phyloP scores from a whole-genome alignment of 1,139 yeast species.

The Taphrina communis region DNA sequence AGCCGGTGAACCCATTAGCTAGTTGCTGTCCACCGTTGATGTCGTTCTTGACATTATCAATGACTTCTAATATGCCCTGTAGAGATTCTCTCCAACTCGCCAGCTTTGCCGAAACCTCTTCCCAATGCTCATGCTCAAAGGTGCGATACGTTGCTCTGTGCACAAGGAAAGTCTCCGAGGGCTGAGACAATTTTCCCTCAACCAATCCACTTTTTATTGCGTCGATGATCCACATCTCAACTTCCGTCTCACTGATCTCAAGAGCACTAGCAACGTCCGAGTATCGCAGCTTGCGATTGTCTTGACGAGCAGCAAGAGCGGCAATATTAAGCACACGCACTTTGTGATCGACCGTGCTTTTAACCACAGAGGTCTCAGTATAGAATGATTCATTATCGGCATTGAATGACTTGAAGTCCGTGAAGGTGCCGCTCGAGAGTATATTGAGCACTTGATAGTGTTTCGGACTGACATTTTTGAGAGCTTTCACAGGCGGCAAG shows the following conservation, averaged over 20 bases:
- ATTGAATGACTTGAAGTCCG: slow-evolving; percentile 46
- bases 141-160: slow-evolving; percentile 54
- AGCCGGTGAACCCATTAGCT: slow-evolving; percentile 44
- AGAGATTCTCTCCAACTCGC: slow-evolving; percentile 53
- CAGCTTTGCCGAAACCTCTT: slow-evolving; percentile 51
- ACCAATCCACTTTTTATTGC: slow-evolving; percentile 56
- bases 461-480: slow-evolving; percentile 46
- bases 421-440: slow-evolving; percentile 52
- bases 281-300: slow-evolving; percentile 50
- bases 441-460: slow-evolving; percentile 50
- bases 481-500: slow-evolving; percentile 51
- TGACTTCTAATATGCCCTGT: slow-evolving; percentile 51
- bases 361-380: slow-evolving; percentile 45
- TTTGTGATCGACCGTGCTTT: slow-evolving; percentile 48
- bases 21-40: slow-evolving; percentile 22
- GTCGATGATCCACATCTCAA: slow-evolving; percentile 56
- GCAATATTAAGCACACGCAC: slow-evolving; percentile 47
- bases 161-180: slow-evolving; percentile 52
- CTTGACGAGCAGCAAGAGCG: slow-evolving; percentile 46
- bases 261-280: slow-evolving; percentile 51
- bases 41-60: slow-evolving; percentile 39
- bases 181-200: slow-evolving; percentile 56
- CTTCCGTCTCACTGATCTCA: slow-evolving; percentile 51
- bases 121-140: slow-evolving; percentile 55
- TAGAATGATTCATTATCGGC: slow-evolving; percentile 41